Base-by-base conservation (phyloP, 164 flowering plant species). In the Kingdonia uniflora region DNA sequence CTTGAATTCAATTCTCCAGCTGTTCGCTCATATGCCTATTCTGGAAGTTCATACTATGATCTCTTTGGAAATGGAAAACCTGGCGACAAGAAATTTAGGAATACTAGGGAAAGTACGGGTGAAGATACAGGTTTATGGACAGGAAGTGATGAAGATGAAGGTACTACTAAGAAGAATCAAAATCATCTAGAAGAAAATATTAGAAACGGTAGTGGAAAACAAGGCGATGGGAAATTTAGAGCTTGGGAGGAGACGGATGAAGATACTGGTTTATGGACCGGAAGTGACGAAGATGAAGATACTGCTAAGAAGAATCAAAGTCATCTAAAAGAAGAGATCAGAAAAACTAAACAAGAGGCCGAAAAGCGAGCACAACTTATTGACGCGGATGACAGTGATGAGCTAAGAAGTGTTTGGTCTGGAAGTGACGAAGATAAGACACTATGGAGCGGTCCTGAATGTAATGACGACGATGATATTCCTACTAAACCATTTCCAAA, bases 381-480 rank as follows among this genome's bases (percentile, higher is more conserved):
- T 52, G n/a, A 89, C 75, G 99, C 80, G n/a, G 95, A 83, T 67
- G 99, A 87, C 44, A 89, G 96, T 60, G 99, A 86, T 71, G 99
- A 89, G 49, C 57, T 89, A 39, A 44, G 78, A 57, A 79, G 99
- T 57, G 82, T 94, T 1, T 89, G 95, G 92, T 86, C 97, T 42
- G 97, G 70, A 6, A 86, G 95, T 54, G 99, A 86, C 38, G 92
- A 86, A 55, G 99, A 94, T 76, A 94, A 87, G 70, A 80, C 92
- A 22, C 71, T 92, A 21, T 92, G 99, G 99, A 82, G 95, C 6
- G 97, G 97, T 48, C 69, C 76, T 61, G 99, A 94, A 66, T 55
- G 74, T 24, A 95, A 88, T 61, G 84, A 79, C 53, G 95, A 85
- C 3, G 87, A 76, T 41, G 97, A 94, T 67, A 71, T 79, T 57